Percentiles rank a stretch among this genome's conserved stretches.
Evolutionary conservation across 164 flowering plant genomes (phyloP).

Genomic region (Pachysandra terminalis): DNA sequence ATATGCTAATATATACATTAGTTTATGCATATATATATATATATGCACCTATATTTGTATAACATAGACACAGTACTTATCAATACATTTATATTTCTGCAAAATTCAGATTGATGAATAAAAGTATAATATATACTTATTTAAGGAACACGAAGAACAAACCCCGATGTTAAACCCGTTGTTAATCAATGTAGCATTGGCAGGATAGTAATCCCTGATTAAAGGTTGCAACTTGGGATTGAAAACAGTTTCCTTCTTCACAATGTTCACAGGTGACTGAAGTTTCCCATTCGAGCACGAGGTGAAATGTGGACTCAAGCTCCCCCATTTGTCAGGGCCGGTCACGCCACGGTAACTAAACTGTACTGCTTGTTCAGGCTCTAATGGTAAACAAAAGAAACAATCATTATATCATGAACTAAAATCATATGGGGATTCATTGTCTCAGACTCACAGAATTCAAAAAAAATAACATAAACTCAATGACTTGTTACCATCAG

Average conservation of each 20-base stretch:
- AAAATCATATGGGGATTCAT: too few relatives aligned
- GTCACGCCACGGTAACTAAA: conserved; percentile 35
- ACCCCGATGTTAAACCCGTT: conserved; percentile 46
- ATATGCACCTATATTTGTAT: too few relatives aligned
- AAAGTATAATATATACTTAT: background rate
- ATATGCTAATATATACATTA: too few relatives aligned
- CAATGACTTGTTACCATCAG: too few relatives aligned
- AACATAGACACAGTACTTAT: too few relatives aligned
- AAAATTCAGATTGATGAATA: too few relatives aligned
- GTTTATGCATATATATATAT: too few relatives aligned
- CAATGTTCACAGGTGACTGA: conserved; percentile 61
- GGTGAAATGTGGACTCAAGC: conserved; percentile 23
- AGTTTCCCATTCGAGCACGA: conserved; percentile 35
- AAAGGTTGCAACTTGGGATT: conserved; percentile 31
- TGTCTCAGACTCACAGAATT: too few relatives aligned
- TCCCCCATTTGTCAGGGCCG: conserved; percentile 56
- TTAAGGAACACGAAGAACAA: background rate
- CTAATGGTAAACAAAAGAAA: background rate
- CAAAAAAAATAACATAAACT: too few relatives aligned
- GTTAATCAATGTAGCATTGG: conserved; percentile 50
- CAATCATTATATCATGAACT: too few relatives aligned
- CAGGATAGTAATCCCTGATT: conserved; percentile 30
- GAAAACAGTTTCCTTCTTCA: conserved; percentile 8
- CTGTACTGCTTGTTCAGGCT: too few relatives aligned
- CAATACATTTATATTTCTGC: too few relatives aligned